Percentiles rank a stretch among this genome's conserved stretches.
Evolutionary conservation across 1,284 basidiomycete genomes (phyloP).

Genomic region (Cerioporus squamosus): DNA sequence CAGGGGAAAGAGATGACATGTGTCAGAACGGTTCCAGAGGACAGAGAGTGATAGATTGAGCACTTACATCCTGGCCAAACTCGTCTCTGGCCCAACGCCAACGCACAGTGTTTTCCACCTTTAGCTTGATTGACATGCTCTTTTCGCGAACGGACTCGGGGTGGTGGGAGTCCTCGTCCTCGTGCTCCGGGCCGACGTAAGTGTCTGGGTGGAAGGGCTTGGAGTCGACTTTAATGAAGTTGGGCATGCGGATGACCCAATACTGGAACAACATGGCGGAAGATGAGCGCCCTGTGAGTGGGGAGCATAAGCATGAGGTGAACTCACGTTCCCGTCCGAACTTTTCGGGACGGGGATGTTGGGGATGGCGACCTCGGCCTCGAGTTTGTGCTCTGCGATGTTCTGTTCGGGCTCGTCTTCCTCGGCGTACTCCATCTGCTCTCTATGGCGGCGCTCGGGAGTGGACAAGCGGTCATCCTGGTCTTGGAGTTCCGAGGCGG

Average conservation of each 20-base stretch:
- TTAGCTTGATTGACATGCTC: constrained; percentile 81
- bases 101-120: constrained; percentile 88
- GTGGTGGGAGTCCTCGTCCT: constrained; percentile 63
- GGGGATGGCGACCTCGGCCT: constrained; percentile 76
- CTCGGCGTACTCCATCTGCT: constrained; percentile 81
- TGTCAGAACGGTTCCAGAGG: background rate
- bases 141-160: constrained; percentile 66
- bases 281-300: constrained; percentile 6
- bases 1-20: background rate
- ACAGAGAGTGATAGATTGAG: background rate
- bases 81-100: constrained; percentile 88
- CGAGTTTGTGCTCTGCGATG: constrained; percentile 50
- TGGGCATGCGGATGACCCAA: constrained; percentile 85
- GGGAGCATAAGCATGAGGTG: background rate
- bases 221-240: constrained; percentile 82
- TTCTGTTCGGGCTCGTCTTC: constrained; percentile 65
- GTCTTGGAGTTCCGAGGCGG: constrained; percentile 53
- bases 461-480: constrained; percentile 67
- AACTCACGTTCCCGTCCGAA: constrained; percentile 53
- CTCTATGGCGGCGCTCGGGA: constrained; percentile 68
- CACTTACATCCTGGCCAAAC: constrained; percentile 68
- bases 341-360: constrained; percentile 61
- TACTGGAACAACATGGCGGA: constrained; percentile 48
- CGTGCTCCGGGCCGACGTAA: constrained; percentile 80
- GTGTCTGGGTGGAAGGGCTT: constrained; percentile 83